Evolutionary conservation across 306 rosid genomes (phyloP).

Genomic region (Inga oerstediana): DNA sequence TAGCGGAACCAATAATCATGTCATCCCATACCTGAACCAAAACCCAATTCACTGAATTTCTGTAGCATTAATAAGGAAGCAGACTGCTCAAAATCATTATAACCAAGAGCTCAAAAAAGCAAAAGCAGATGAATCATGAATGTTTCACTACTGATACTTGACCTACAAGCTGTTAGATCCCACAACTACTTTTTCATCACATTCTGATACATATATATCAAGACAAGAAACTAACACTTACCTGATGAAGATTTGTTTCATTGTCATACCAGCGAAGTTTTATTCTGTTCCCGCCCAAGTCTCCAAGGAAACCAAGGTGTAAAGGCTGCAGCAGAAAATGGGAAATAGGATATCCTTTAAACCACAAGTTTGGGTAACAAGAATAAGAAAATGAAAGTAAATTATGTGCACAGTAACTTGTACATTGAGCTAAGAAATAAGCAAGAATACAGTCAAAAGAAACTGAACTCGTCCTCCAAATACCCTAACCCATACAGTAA

Average conservation of each 20-base stretch:
- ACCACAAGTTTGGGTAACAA: not conserved
- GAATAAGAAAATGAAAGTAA: not conserved
- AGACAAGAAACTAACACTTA: slow-evolving; percentile 39
- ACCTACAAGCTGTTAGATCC: not conserved
- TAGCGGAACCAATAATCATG: slow-evolving; percentile 88
- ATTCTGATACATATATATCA: not conserved
- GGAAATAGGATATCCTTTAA: not conserved
- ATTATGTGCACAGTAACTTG: not conserved
- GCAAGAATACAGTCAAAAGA: not conserved
- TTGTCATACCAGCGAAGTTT: slow-evolving; percentile 77
- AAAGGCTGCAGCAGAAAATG: slow-evolving; percentile 66
- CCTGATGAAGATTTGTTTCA: slow-evolving; percentile 90
- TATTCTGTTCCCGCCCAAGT: slow-evolving; percentile 76
- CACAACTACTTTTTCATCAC: slow-evolving; percentile 3
- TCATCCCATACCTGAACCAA: slow-evolving; percentile 81
- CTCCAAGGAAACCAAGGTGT: slow-evolving; percentile 88
- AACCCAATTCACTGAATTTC: slow-evolving; percentile 39
- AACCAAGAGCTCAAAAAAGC: slow-evolving; percentile 12
- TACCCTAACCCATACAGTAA: not conserved
- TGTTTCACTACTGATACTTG: slow-evolving; percentile 1
- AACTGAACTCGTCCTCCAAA: not conserved
- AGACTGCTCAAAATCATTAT: slow-evolving; percentile 4
- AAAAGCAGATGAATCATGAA: slow-evolving; percentile 3
- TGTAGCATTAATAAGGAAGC: not conserved
- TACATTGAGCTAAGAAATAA: not conserved